Evolutionary conservation across 176 grass and related monocot species (phyloP).

Genomic region (Zoysia japonica): DNA sequence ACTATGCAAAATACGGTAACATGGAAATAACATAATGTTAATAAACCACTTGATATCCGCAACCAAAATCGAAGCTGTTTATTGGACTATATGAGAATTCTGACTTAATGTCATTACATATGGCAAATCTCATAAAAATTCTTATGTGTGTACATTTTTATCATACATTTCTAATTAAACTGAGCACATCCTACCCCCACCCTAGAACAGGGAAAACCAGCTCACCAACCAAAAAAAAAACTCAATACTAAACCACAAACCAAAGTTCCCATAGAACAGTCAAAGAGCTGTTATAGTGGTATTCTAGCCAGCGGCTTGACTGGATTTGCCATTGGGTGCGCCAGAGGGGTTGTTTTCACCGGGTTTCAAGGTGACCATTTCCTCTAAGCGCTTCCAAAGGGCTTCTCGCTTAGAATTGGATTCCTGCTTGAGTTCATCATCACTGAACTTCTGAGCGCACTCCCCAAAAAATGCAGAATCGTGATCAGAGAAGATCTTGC

Average conservation of each 20-base stretch:
- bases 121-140: slow-evolving; percentile 33
- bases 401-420: slow-evolving; percentile 56
- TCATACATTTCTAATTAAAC: slow-evolving; percentile 52
- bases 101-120: slow-evolving; percentile 44
- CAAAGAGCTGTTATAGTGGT: slow-evolving; percentile 31
- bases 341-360: slow-evolving; percentile 17
- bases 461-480: slow-evolving; percentile 68
- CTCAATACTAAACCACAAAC: slow-evolving; percentile 49
- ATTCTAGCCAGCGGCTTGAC: slow-evolving; percentile 48
- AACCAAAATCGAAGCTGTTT: slow-evolving; percentile 50
- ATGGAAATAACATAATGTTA: not conserved
- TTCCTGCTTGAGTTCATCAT: slow-evolving; percentile 74
- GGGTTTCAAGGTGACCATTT: slow-evolving; percentile 60
- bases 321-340: slow-evolving; percentile 48
- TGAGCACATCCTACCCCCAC: slow-evolving; percentile 37
- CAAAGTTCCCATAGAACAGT: slow-evolving; percentile 37
- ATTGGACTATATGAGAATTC: slow-evolving; percentile 45
- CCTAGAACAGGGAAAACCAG: slow-evolving; percentile 47
- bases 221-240: slow-evolving; percentile 41
- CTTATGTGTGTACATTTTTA: slow-evolving; percentile 44
- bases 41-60: slow-evolving; percentile 30
- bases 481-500: slow-evolving; percentile 90
- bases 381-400: slow-evolving; percentile 78
- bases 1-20: not conserved
- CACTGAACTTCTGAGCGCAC: slow-evolving; percentile 70